Evolutionary conservation across 768 basidiomycete genomes (phyloP).

Genomic region (Lyophyllum decastes): DNA sequence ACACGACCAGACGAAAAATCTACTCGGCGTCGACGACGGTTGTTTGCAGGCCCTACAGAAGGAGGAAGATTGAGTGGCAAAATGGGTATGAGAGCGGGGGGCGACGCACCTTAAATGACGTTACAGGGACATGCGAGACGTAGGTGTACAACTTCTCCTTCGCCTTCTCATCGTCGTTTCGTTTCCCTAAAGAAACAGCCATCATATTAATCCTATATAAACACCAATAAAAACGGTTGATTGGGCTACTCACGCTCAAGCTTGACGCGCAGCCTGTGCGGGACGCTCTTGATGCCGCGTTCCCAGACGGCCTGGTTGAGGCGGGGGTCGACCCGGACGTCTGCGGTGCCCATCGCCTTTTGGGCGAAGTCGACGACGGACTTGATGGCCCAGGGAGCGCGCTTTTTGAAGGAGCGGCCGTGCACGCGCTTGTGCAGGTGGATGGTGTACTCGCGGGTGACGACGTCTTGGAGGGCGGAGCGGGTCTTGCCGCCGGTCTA

Average conservation of each 20-base stretch:
- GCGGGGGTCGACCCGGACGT: slow-evolving; percentile 93
- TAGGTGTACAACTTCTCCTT: slow-evolving; percentile 98
- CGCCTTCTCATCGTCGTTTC: slow-evolving; percentile 98
- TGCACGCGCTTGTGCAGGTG: slow-evolving; percentile 95
- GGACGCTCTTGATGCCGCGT: slow-evolving; percentile 91
- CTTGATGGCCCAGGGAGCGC: slow-evolving; percentile 96
- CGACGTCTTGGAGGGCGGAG: slow-evolving; percentile 97
- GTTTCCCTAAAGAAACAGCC: no score
- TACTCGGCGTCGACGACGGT: slow-evolving; percentile 81
- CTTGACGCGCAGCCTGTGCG: slow-evolving; percentile 88
- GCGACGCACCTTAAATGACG: slow-evolving; percentile 77
- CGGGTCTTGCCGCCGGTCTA: slow-evolving; percentile 85
- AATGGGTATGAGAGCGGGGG: neutral
- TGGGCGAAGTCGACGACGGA: slow-evolving; percentile 89
- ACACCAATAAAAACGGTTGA: neutral
- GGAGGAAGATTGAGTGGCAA: slow-evolving; percentile 1
- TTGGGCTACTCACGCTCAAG: slow-evolving; percentile 69
- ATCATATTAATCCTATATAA: neutral
- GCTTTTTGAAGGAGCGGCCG: slow-evolving; percentile 95
- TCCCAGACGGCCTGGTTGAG: slow-evolving; percentile 97
- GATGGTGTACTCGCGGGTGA: slow-evolving; percentile 98
- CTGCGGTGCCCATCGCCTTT: slow-evolving; percentile 93
- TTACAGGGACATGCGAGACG: slow-evolving; percentile 78
- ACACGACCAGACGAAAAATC: slow-evolving; percentile 13
- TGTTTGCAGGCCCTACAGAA: slow-evolving; percentile 78